Base-by-base conservation (phyloP, 805 yeast genomes). In the Zygosaccharomyces siamensis region DNA sequence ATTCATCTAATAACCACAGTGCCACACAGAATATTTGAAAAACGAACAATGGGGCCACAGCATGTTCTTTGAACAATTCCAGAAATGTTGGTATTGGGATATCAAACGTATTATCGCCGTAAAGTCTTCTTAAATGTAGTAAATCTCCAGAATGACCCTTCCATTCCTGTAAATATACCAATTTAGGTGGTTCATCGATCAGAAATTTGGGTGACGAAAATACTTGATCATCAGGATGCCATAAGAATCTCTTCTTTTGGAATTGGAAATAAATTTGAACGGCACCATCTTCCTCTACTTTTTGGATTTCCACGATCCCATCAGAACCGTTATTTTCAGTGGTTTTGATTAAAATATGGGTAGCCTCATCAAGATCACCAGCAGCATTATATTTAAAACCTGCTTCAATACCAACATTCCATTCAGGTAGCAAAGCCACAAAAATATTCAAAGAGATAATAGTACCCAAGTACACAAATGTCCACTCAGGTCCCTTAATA, bases 21-120 rank as follows among this genome's bases (percentile, higher is more conserved):
- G 92, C 95, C 50, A 92, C 95, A 64, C 97, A 90, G 67, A 93
- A 93, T 49, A 93, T 76, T 73, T 93, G 99, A 74, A 93, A 93
- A 23, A 93, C 96, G 60, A 93, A 93, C 67, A 93, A 88, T 10
- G 99, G 99, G 11, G 99, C 98, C 35, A 93, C 90, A 8, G 98
- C 98, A 66, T 93, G 99, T 70, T 93, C 98, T 63, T 88, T 84
- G 74, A 93, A 93, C 60, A 93, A 75, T 68, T 92, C 98, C 48
- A 78, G 54, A 60, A 93, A 92, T 0, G 96, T 80, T 44, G 99
- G 99, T 47, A 93, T 78, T 27, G 99, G 99, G 56, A 93, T 92
- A 63, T 93, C 99, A 64, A 93, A 93, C 56, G 78, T 78, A 72
- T 93, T 93, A 56, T 75, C 75, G 46, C 99, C 99, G 64, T 84